Percentiles rank a stretch among this genome's conserved stretches.
Evolutionary conservation across 2,329 filamentous ascomycete genomes (phyloP).

Genomic region (Scedosporium apiospermum): DNA sequence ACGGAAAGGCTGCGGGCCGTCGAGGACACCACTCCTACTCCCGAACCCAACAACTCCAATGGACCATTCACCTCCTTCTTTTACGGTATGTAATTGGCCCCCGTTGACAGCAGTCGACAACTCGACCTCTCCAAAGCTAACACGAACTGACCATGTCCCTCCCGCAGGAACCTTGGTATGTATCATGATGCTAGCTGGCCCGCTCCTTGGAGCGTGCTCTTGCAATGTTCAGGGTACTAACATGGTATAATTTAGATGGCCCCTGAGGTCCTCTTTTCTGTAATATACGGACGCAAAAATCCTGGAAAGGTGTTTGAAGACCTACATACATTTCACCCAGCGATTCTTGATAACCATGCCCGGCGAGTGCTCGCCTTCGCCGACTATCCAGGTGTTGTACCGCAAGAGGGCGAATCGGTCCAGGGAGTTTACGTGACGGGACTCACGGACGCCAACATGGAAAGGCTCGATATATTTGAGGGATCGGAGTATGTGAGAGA

Average conservation of each 20-base stretch:
- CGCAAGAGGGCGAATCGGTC: constrained; percentile 47
- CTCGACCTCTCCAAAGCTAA: background rate
- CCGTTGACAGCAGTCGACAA: background rate
- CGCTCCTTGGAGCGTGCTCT: too few species aligned
- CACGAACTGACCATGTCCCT: background rate
- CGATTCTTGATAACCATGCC: constrained; percentile 63
- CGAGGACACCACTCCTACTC: background rate
- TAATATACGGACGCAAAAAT: constrained; percentile 56
- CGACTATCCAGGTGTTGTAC: constrained; percentile 75
- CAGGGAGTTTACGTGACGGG: constrained; percentile 70
- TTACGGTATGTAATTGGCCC: constrained; percentile 34
- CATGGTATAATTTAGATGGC: constrained; percentile 49
- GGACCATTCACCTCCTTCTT: constrained; percentile 42
- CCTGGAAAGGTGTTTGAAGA: constrained; percentile 39
- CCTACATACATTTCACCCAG: constrained; percentile 58
- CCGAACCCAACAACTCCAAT: constrained; percentile 12
- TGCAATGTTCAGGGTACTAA: constrained; percentile 13
- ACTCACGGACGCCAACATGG: constrained; percentile 66
- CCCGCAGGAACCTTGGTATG: constrained; percentile 25
- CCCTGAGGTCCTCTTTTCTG: constrained; percentile 75
- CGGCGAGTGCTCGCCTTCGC: constrained; percentile 58
- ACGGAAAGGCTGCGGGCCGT: background rate
- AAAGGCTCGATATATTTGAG: constrained; percentile 73
- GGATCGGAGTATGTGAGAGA: constrained; percentile 60
- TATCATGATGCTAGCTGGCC: background rate